Base-by-base conservation (phyloP, 257 asterid species). In the Nicotiana knightiana region DNA sequence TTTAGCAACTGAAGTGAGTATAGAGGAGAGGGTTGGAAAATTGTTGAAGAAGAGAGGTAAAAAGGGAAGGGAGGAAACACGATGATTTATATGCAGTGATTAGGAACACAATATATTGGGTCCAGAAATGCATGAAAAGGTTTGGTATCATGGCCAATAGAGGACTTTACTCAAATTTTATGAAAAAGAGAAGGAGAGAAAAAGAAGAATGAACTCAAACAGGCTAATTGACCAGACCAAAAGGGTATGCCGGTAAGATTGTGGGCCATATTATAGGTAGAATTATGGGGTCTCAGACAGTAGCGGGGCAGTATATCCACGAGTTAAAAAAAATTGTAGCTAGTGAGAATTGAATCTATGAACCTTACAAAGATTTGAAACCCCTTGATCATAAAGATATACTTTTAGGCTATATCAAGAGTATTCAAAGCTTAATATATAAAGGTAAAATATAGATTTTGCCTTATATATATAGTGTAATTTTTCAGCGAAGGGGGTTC, bases 121-220 rank as follows among this genome's bases (percentile, higher is more conserved):
- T 71, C 82, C 62, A 54, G 57, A 66, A 70, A 81, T 90, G 93
- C 92, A 89, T 90, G 94, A 88, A 90, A 88, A 87, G 81, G 87
- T 83, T 82, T 86, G 90, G 77, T 82, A 82, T 87, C 89, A 86
- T 83, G 90, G 90, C 67, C 48, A 77, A 63, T 81, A 8, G 51
- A 8, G 51, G 11, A 43, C 51, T 39, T 43, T 43, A 43, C 51
- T 8, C 51, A 43, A 43, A 8, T 1, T 2, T 7, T 43, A 39
- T 7, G 11, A 43, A 43, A 43, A 32, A 1, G 8, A 39, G 8
- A 37, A 21, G 24, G 24, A 39, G 46, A 39, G 46, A 43, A 67
- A 10, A 67, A 17, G 21, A 3, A 17, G n/a, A 67, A 37, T 35
- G 54, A 33, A 67, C 18, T 39, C 32, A 68, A 37, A 6, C 2